These are phyloP conservation scores for Phialemonium atrogriseum DNA, from an alignment of 2,329 filamentous ascomycete genomes.

Conservation along the genomic window DNA sequence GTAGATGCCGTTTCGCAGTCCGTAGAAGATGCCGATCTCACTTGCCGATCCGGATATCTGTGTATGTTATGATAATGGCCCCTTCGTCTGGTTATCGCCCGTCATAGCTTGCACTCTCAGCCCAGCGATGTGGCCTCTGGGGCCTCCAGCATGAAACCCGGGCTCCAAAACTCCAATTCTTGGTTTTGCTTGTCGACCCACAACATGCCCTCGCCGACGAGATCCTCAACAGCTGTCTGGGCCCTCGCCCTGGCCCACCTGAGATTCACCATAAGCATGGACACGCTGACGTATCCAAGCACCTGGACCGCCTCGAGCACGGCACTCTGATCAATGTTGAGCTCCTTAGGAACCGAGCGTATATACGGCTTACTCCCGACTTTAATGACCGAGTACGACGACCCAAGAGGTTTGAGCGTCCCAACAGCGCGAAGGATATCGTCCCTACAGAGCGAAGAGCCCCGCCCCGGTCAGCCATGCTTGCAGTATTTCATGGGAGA, in stretches of 20 bases:
- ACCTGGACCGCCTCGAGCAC: conserved; percentile 88
- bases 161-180: conserved; percentile 93
- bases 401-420: conserved; percentile 78
- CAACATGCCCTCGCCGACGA: conserved; percentile 80
- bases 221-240: conserved; percentile 83
- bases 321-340: conserved; percentile 88
- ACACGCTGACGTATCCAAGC: conserved; percentile 80
- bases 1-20: no score
- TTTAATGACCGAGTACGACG: conserved; percentile 74
- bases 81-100: no score
- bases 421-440: conserved; percentile 86
- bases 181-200: conserved; percentile 84
- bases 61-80: no score
- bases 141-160: conserved; percentile 57
- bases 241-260: conserved; percentile 77
- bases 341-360: conserved; percentile 84
- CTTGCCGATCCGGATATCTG: no score
- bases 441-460: conserved; percentile 45
- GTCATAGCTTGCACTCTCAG: no score
- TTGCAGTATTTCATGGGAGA: no score
- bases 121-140: conserved; percentile 10
- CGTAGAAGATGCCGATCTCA: no score
- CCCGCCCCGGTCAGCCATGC: background rate
- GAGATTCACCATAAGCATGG: conserved; percentile 81
- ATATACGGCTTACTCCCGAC: conserved; percentile 85